Evolutionary conservation across 2,329 filamentous ascomycete species (phyloP), one percentile per base, ranked within the genome.

Genomic region (Calonectria honghensis): DNA sequence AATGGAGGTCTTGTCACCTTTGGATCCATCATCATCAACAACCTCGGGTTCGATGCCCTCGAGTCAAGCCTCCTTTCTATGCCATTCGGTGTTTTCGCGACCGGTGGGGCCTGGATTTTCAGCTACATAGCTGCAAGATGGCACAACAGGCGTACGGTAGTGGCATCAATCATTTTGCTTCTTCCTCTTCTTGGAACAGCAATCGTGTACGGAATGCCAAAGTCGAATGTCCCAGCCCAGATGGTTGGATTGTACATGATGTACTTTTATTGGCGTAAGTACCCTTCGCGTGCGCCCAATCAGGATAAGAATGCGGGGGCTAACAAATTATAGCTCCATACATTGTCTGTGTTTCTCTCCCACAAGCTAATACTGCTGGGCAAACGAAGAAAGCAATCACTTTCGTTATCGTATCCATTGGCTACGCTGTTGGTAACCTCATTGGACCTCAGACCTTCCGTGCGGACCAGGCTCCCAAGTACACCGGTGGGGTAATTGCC

Each of bases 321-420:
- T 45, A 48, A 41, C 32, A 35, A 31, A 4, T 20, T 31, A 45
- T 35, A 54, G 75, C 65, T 5, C 75, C 75, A n/a, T 75, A 75
- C 14, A 70, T 75, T 29, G 73, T 75, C 13, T 73, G 65, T 16
- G 65, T 76, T 39, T 70, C 69, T 4, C 52, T 76, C 1, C 65
- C 75, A 9, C 69, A 76, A 31, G 73, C 75, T 16, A 85, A 85
- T 67, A 84, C 82, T 0, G 81, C 83, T 1, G 83, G 83, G 1
- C 82, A 85, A 68, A 85, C 84, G 3, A 85, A 85, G 75, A 83
- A 87, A 74, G 81, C 81, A 0, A 87, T 87, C 0, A 79, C 83
- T 1, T 88, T 89, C 32, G 81, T 88, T 35, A 81, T 87, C 20
- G 83, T 88, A 7, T 88, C 89, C 74, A 81, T 89, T 20, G 87